Conservation (phyloP, 768 basidiomycete species). For the Jaapia argillacea region DNA sequence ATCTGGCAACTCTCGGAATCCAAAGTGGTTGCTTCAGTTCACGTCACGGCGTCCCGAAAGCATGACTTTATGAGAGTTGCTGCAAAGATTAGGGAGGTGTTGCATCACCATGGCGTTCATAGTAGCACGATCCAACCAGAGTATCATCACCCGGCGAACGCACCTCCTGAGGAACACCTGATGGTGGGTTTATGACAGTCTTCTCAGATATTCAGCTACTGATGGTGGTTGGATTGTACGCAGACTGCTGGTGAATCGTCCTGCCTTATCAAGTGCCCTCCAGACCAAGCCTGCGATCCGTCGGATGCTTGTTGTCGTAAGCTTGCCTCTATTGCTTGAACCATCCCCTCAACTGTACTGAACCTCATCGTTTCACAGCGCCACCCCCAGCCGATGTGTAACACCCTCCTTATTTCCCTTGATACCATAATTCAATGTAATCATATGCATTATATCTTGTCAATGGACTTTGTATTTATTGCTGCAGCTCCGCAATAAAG, state of each 20-base stretch:
- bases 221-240: neutral
- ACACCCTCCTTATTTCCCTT: constrained; percentile 5
- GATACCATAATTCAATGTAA: neutral
- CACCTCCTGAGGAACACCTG: constrained; percentile 34
- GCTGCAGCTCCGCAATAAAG: constrained; percentile 32
- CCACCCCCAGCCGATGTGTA: constrained; percentile 37
- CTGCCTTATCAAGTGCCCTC: constrained; percentile 66
- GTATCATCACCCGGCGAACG: constrained; percentile 42
- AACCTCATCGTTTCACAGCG: constrained; percentile 23
- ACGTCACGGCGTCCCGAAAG: constrained; percentile 74
- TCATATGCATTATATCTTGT: constrained; percentile 2
- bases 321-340: constrained; percentile 19
- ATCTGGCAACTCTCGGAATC: constrained; percentile 96
- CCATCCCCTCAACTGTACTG: neutral
- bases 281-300: constrained; percentile 58
- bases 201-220: constrained; percentile 3
- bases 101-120: constrained; percentile 91
- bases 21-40: constrained; percentile 92
- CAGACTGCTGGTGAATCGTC: constrained; percentile 45
- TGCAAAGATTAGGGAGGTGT: constrained; percentile 67
- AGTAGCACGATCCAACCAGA: constrained; percentile 93
- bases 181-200: constrained; percentile 28
- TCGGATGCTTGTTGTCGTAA: constrained; percentile 71
- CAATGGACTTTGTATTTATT: constrained; percentile 9
- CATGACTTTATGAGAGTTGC: constrained; percentile 91